phyloP scores from a whole-genome alignment of 2,329 filamentous ascomycete species.

The Diaporthe ilicicola region DNA sequence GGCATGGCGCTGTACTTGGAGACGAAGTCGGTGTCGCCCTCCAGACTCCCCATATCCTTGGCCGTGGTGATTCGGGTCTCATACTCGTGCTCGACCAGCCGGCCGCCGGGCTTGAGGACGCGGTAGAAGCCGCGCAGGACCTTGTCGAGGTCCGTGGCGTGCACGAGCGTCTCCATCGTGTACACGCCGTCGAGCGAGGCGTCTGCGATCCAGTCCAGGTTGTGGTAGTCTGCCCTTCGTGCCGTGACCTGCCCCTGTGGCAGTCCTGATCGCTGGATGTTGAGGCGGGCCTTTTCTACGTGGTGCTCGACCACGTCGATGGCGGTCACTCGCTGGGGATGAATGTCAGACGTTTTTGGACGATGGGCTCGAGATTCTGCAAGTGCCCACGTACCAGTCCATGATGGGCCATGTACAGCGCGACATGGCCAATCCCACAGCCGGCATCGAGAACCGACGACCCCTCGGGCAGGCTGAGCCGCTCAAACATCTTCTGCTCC shows the following conservation, averaged over 20 bases:
- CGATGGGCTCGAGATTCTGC: background rate
- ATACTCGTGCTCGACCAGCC: constrained; percentile 56
- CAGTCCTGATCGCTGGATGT: constrained; percentile 46
- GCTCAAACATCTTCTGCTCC: constrained; percentile 56
- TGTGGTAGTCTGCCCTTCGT: constrained; percentile 58
- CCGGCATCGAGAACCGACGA: constrained; percentile 60
- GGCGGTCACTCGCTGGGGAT: constrained; percentile 43
- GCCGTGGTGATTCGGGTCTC: constrained; percentile 49
- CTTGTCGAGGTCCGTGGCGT: constrained; percentile 55
- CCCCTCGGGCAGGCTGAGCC: constrained; percentile 48
- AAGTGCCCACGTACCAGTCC: constrained; percentile 41
- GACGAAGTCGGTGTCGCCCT: constrained; percentile 45
- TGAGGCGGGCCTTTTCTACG: constrained; percentile 52
- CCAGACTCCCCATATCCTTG: constrained; percentile 40
- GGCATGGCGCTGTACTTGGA: constrained; percentile 57
- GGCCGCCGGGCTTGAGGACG: constrained; percentile 56
- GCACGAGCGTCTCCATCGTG: constrained; percentile 65
- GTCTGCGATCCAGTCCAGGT: constrained; percentile 50
- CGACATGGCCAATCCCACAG: constrained; percentile 59
- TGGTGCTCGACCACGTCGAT: constrained; percentile 61
- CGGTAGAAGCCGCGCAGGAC: constrained; percentile 57
- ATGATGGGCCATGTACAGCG: constrained; percentile 54
- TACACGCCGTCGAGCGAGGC: constrained; percentile 59
- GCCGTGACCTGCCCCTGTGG: constrained; percentile 47
- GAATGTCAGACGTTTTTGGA: background rate